These are phyloP conservation scores for Xylariaceae sp. DNA, from an alignment of 2,329 filamentous ascomycete species.

Conservation along the genomic window DNA sequence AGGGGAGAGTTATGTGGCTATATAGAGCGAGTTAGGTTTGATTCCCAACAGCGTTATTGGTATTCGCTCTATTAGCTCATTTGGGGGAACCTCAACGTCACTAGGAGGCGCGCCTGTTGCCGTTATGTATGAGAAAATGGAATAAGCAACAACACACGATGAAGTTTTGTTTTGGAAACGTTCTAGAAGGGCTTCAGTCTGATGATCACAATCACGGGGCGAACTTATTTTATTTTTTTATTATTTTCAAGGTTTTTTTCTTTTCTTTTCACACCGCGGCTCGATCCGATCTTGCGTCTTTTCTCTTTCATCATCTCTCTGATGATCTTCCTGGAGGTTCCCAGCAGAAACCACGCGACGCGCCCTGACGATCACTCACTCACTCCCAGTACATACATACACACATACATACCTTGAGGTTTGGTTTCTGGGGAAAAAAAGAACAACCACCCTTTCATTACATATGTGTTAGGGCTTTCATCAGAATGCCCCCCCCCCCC, in stretches of 20 bases:
- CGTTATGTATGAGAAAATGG: too few relatives aligned
- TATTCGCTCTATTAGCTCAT: too few relatives aligned
- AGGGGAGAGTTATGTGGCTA: too few relatives aligned
- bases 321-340: constrained; percentile 1
- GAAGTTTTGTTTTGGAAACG: neutral
- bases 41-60: too few relatives aligned
- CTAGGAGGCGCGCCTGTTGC: neutral
- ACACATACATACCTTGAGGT: neutral
- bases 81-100: too few relatives aligned
- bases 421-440: neutral
- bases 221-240: neutral
- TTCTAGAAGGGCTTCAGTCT: neutral
- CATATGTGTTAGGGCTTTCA: too few relatives aligned
- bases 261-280: neutral
- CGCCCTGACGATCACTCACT: constrained; percentile 25
- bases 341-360: constrained; percentile 13
- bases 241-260: neutral
- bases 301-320: too few relatives aligned
- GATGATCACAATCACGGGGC: neutral
- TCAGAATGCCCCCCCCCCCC: too few relatives aligned
- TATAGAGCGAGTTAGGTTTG: too few relatives aligned
- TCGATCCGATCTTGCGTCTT: constrained; percentile 2
- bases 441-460: neutral
- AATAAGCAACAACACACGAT: too few relatives aligned
- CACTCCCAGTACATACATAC: neutral